Conservation (phyloP, 208 protist genomes). For the Phytomonas sp. region DNA sequence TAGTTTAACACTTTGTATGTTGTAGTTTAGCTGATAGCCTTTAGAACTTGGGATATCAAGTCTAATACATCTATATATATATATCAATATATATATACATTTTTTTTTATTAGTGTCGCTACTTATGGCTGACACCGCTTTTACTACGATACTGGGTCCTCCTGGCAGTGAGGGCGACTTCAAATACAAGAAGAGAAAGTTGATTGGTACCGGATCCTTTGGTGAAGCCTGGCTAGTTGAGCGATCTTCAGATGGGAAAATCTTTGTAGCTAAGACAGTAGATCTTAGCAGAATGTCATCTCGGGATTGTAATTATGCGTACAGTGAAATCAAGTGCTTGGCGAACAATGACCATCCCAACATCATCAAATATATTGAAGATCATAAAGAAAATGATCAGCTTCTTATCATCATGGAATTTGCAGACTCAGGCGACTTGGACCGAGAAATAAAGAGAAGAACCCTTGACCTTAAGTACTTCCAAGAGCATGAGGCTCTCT, state of each 20-base stretch:
- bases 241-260: slow-evolving; percentile 34
- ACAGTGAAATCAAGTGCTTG: slow-evolving; percentile 84
- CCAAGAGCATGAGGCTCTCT: slow-evolving; percentile 79
- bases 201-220: slow-evolving; percentile 80
- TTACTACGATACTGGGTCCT: slow-evolving; percentile 35
- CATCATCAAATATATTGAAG: slow-evolving; percentile 81
- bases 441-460: slow-evolving; percentile 72
- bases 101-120: neutral
- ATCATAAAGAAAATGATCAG: slow-evolving; percentile 72
- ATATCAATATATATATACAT: neutral
- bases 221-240: slow-evolving; percentile 81
- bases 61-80: slow-evolving; percentile 2
- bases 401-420: slow-evolving; percentile 87
- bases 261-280: slow-evolving; percentile 83
- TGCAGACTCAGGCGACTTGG: slow-evolving; percentile 78
- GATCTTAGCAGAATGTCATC: slow-evolving; percentile 78
- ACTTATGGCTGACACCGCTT: slow-evolving; percentile 3
- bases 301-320: slow-evolving; percentile 71
- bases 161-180: slow-evolving; percentile 24
- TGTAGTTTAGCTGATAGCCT: neutral
- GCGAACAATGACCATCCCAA: slow-evolving; percentile 77
- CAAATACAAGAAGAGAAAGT: slow-evolving; percentile 76
- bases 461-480: slow-evolving; percentile 53
- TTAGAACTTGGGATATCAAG: neutral
- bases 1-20: neutral